Evolutionary conservation across 306 rosid genomes (phyloP), one percentile per base, ranked within the genome.

Genomic region (Quercus bicolor): DNA sequence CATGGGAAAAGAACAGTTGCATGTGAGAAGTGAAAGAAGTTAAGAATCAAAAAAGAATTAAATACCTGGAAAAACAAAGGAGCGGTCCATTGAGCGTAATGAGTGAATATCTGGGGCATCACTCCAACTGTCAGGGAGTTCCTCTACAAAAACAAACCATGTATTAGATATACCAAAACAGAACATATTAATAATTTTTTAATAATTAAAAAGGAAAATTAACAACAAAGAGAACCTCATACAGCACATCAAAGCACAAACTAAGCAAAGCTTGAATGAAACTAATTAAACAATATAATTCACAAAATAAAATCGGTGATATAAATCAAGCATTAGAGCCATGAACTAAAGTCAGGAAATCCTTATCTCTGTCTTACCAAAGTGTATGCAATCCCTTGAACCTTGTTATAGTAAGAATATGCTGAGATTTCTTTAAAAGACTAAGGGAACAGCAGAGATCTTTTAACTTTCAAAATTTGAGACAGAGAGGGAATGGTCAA

Each of bases 11-110:
- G 78, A 83, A 79, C 37, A 81, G 73, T 40, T 33, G 59, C 75
- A 80, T 26, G 56, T 74, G 55, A 81, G 80, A 75, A 79, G 48
- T 70, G 45, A 81, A 73, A 83, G 77, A 75, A 72, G 52, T 59
- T 33, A 37, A 68, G 66, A 82, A 48, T 45, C 54, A 77, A 77
- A 79, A 85, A 56, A 61, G 55, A 55, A 79, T 75, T 26, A 87
- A 76, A 78, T 90, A 95, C 99, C 99, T 51, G 97, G 98, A 76
- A 95, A 87, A 77, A 95, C 91, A 88, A 93, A 95, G 52, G 97
- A 83, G 55, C 98, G 97, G 33, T 91, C 99, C 76, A 88, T 84
- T 70, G 83, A 56, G 75, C 84, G 73, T 74, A 95, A 76, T 23
- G 98, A 91, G 60, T 87, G 87, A 77, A 95, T 85, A 82, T 91